Evolutionary conservation across 805 yeast species (phyloP), one percentile per base, ranked within the genome.

Genomic region (Yamadazyma kitorensis): DNA sequence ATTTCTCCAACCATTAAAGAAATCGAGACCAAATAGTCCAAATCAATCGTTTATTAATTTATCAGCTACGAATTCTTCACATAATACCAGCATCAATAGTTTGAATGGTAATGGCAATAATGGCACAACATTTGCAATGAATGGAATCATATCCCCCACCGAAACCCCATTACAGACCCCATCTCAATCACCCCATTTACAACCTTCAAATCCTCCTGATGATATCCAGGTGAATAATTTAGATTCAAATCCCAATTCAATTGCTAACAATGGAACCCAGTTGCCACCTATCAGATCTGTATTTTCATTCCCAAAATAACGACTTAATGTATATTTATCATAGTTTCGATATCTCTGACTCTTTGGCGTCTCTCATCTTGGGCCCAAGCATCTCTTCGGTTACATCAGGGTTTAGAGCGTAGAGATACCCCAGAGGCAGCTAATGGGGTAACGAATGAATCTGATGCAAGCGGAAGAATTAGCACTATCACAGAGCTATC

Each of bases 111-210:
- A 20, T 28, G 9, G 2, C 36, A 16, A 33, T 14, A 15, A 17
- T 11, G 24, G 39, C n/a, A 19, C 10, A 6, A 7, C 6, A 19
- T 19, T 7, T 19, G 6, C 6, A 19, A 7, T 6, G 22, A 19
- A 10, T 19, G 35, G 35, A 33, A 48, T 58, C 7, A 53, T 53
- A n/a, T 48, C 65, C 12, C 65, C 75, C 29, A 57, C 54, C 33
- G 76, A 69, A 10, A 72, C 78, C 5, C 78, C 78, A 8, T 44
- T 71, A 25, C 71, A 68, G 37, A 72, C 77, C 0, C 76, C 76
- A 9, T 46, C 62, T 18, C 76, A 72, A 36, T 64, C 73, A 29
- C 78, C 78, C n/a, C 70, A 57, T 29, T 44, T 72, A 27, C 54
- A 48, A 26, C 59, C 69, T 10, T 31, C 33, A 12, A 11, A 21